A percentile compares a stretch with the other conserved stretches of the same genome.
Conservation (phyloP, 2,329 filamentous ascomycete genomes). For the Calonectria ilicicola region DNA sequence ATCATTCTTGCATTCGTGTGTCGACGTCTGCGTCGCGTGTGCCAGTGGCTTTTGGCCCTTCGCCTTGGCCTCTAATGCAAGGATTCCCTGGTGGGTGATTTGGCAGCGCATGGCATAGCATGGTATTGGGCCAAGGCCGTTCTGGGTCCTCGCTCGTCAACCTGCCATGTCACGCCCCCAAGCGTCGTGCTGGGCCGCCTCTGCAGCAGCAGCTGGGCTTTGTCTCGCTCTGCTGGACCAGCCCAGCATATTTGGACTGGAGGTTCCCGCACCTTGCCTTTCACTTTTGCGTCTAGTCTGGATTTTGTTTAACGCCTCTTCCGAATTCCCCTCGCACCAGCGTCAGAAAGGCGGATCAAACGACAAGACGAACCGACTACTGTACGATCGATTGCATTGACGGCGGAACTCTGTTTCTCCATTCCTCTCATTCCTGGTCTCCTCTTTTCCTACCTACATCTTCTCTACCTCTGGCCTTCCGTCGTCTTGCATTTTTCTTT, state of each 20-base stretch:
- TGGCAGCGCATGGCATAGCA: slow-evolving; percentile 22
- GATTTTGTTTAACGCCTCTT: slow-evolving; percentile 13
- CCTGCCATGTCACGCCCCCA: neutral
- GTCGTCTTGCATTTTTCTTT: no score
- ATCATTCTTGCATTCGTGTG: slow-evolving; percentile 18
- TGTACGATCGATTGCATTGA: slow-evolving; percentile 8
- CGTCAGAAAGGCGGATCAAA: slow-evolving; percentile 13
- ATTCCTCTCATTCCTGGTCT: neutral
- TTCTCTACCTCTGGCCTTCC: neutral
- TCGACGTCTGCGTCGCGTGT: slow-evolving; percentile 17
- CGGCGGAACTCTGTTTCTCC: slow-evolving; percentile 17
- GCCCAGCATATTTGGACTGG: slow-evolving; percentile 3
- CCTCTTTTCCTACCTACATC: neutral
- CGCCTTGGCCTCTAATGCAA: slow-evolving; percentile 33
- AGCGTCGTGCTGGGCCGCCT: neutral
- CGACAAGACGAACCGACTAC: slow-evolving; percentile 8
- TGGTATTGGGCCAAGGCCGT: neutral
- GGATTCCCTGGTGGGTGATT: slow-evolving; percentile 44
- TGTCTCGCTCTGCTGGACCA: slow-evolving; percentile 2
- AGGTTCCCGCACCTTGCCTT: neutral
- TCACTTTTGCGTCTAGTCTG: slow-evolving; percentile 3
- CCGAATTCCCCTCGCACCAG: slow-evolving; percentile 10
- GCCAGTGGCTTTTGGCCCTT: slow-evolving; percentile 6
- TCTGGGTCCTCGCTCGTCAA: slow-evolving; percentile 8
- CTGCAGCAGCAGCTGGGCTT: neutral